Conservation (phyloP, 768 basidiomycete genomes). For the Gymnopilus dilepis region DNA sequence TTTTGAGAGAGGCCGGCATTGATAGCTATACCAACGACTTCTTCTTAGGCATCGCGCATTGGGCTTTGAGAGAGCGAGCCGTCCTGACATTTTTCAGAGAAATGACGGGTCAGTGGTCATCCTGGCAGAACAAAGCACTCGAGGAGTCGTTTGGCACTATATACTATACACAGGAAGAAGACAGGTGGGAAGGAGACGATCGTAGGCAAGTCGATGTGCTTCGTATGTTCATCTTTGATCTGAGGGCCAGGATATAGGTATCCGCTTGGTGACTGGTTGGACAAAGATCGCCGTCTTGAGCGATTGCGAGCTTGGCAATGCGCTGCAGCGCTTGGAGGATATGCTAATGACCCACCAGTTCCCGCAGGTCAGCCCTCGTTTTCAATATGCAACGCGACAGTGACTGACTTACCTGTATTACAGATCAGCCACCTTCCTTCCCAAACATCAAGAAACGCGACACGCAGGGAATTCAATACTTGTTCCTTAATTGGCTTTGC, state of each 20-base stretch:
- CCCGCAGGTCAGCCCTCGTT: background rate
- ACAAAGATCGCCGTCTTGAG: background rate
- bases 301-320: background rate
- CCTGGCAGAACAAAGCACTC: background rate
- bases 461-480: background rate
- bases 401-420: background rate
- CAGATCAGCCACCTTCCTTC: background rate
- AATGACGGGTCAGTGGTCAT: background rate
- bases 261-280: background rate
- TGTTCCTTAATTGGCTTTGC: background rate
- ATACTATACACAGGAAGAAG: background rate
- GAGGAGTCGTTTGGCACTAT: background rate
- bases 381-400: background rate
- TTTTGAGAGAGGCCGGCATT: background rate
- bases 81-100: background rate
- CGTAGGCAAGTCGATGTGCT: background rate
- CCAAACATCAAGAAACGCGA: background rate
- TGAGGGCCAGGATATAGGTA: too few relatives aligned
- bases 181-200: background rate
- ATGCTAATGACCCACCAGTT: background rate
- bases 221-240: too few relatives aligned
- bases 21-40: background rate
- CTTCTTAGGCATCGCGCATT: background rate
- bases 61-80: background rate
- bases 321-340: background rate